Evolutionary conservation across 495 filamentous ascomycete genomes (phyloP), one percentile per base, ranked within the genome.

Genomic region (Trichoderma orchidacearum): DNA sequence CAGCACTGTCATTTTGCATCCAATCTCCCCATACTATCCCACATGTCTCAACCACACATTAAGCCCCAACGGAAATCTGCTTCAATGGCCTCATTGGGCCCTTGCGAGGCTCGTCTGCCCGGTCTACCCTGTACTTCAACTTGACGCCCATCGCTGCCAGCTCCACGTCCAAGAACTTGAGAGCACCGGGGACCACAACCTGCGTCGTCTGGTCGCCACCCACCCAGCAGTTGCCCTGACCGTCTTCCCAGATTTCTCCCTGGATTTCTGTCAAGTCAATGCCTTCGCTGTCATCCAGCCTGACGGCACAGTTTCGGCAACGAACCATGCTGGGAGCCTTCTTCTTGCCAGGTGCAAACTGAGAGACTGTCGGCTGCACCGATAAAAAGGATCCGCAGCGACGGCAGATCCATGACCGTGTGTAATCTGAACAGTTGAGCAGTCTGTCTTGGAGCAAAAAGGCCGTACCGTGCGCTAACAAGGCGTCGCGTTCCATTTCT

Each of bases 401-500:
- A 54, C 85, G 82, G 67, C 93, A 98, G 59, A 96, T 84, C 86
- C 90, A 93, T 25, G 90, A 80, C 54, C 82, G 81, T 25, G 83
- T 81, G 67, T 93, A 88, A 67, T 98, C 93, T 50, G 88, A 94
- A 72, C 93, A 98, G 73, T 97, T 96, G 72, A 98, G 80, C 23
- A 98, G 78, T 34, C 93, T 87, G 67, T 98, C 93, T 65, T 97
- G 93, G 13, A 98, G 79, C 29, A 98, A 72, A 78, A 92, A 96
- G 13, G 92, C 92, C 13, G 91, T 87, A 5, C 93, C 93, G 73
- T 98, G 93, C 6, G 93, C 93, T 55, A 98, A 78, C 11, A 98
- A 74, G 3, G 91, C 87, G 70, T 98, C 93, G 58, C 93, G 84
- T 73, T 98, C 93, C 93, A 98, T 98, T 74, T 98, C 93, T 64